Base-by-base conservation (phyloP, 495 filamentous ascomycete species). In the Parathielavia appendiculata region DNA sequence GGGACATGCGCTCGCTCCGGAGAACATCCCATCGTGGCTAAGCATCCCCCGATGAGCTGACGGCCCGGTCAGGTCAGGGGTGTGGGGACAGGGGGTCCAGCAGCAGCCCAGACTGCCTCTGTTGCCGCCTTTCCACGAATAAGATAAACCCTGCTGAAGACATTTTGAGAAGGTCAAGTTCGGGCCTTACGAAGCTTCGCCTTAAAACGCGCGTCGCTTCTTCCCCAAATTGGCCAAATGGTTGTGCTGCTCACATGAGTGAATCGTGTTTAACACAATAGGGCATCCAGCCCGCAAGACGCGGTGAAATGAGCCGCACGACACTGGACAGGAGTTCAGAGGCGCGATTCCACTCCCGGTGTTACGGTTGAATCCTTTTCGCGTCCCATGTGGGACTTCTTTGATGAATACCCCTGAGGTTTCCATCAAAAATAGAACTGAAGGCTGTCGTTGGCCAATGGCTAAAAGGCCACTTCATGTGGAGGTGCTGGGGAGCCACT, bases 391-490 rank as follows among this genome's bases (percentile, higher is more conserved):
- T 32, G 9, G 6, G 2, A 12, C 10, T 14, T 30, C n/a, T 11
- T 8, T 6, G 7, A 44, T 47, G n/a, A n/a, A n/a, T 4, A 5
- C 44, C 35, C 49, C 16, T 11, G n/a, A n/a, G n/a, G n/a, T 19
- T 19, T 26, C 36, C 35, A 40, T 19, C 38, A 26, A 53, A 53
- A 53, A 53, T 53, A 53, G 51, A 41, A 26, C n/a, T n/a, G n/a
- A 6, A 7, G 36, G 36, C 11, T 4, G 26, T 1, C 2, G 26
- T 16, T 30, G 34, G 5, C 49, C 51, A 53, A 41, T 53, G 19
- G 19, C 1, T 12, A 9, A 4, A 5, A 19, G 17, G 8, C 12
- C 6, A 14, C 13, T 19, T 22, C 36, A 13, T n/a, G 19, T 9
- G 12, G 35, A 19, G 1, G 12, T 2, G 2, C 12, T 14, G 9